phyloP scores from a whole-genome alignment of 805 yeast genomes.

The Kodamaea neixiangensis region DNA sequence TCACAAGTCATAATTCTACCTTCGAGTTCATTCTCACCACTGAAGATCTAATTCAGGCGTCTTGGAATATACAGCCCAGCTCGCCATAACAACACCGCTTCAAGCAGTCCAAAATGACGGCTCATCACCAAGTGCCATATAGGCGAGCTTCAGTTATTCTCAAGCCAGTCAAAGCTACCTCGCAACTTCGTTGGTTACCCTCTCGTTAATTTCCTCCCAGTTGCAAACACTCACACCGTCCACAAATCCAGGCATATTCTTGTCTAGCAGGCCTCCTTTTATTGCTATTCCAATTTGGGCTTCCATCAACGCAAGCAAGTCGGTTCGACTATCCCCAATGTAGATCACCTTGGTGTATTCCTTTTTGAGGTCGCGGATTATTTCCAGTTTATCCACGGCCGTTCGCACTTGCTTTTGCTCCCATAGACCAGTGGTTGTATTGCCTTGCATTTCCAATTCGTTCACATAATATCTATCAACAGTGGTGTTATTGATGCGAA shows the following conservation, averaged over 20 bases:
- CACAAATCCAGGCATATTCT: constrained; percentile 3
- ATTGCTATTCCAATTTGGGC: constrained; percentile 51
- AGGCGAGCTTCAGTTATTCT: no score
- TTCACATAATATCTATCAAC: constrained; percentile 38
- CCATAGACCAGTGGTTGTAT: constrained; percentile 34
- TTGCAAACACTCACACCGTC: constrained; percentile 9
- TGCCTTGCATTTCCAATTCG: constrained; percentile 46
- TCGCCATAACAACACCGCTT: no score
- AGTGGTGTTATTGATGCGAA: constrained; percentile 21
- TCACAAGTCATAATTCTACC: no score
- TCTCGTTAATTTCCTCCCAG: constrained; percentile 11
- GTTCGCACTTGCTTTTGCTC: constrained; percentile 40
- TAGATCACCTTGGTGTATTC: constrained; percentile 35
- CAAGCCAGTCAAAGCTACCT: neutral
- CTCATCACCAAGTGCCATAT: no score
- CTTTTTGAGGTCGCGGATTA: constrained; percentile 16
- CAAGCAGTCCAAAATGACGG: no score
- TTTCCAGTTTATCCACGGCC: constrained; percentile 51
- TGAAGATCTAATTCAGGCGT: no score
- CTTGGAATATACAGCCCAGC: no score
- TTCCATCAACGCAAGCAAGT: constrained; percentile 50
- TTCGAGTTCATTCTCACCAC: no score
- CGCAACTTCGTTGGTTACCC: constrained; percentile 2
- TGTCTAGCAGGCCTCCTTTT: constrained; percentile 10
- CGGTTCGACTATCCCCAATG: constrained; percentile 67